Base-by-base conservation (phyloP, 208 protist genomes). In the Wallacemonas rigidus region DNA sequence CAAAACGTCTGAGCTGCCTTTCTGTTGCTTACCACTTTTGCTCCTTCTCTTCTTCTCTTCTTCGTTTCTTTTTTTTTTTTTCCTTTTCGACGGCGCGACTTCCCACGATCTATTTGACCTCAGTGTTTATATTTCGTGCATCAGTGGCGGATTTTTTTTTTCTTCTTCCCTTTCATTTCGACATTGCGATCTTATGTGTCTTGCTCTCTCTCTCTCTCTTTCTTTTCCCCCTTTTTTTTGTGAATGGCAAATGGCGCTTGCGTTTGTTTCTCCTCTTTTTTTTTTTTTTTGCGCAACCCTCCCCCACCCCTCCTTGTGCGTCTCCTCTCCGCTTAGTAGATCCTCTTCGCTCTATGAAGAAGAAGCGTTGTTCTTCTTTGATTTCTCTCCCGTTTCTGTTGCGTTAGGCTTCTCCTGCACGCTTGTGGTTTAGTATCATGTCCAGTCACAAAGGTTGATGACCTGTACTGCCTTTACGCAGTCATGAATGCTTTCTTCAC, bases 11-110 rank as follows among this genome's bases (percentile, higher is more conserved):
- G 26, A 26, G 26, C 26, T 50, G 12, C 45, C 45, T 50, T 50
- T 50, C 45, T 14, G 12, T 56, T 35, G 56, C 26, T 11, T 17
- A 63, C 6, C 17, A 51, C 47, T 72, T 62, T 51, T 64, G 35
- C 1, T 72, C 26, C 69, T 67, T 55, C 38, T 8, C 51, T 35
- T 47, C 5, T 74, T 67, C 2, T 68, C 54, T 48, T 48, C 17
- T 9, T 62, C 26, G 38, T 80, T 77, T 71, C 62, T 64, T 74
- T 45, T 15, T 71, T 79, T 39, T 55, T 72, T 71, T 43, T 71
- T 72, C 26, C 62, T 69, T 40, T 57, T 62, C 15, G 39, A 17
- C 65, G 3, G 9, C 3, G 45, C 12, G 8, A 14, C 12, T 50
- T 6, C 8, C 45, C 6, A 50, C 8, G 45, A 50, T 50, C 45